Base-by-base conservation (phyloP, 2,329 filamentous ascomycete species). In the Dothidotthia symphoricarpi region DNA sequence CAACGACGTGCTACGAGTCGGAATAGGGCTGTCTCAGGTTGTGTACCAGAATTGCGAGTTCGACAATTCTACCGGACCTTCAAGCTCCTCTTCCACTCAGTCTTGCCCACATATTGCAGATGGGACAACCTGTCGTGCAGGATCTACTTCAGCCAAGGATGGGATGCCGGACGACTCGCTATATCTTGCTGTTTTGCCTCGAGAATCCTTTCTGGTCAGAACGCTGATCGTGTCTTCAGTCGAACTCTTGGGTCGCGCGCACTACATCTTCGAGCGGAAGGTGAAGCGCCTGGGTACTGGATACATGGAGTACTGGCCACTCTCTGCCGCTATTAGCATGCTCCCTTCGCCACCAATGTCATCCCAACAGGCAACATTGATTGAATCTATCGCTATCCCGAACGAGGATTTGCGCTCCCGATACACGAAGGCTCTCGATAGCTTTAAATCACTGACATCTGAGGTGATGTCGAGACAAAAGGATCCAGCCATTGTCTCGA, bases 301-400 rank as follows among this genome's bases (percentile, higher is more conserved):
- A 2, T 66, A 63, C 27, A 62, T 65, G 55, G 62, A 66, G 33
- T 63, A 52, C 37, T 66, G 60, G 54, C 43, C 64, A 7, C 40
- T 66, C 24, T 55, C 47, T n/a, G 55, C 63, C 13, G 58, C 58
- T 2, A 42, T 58, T 13, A 51, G 50, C 6, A 59, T 65, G 42
- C 53, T 66, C 12, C 63, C 62, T 3, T 33, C 43, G 14, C 29
- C 41, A 8, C 44, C 53, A 4, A 45, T 52, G 1, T 16, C 39
- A 1, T 35, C 40, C 10, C 17, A 39, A 17, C 45, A 46, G 5
- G 39, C 42, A 0, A 50, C 51, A 2, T 52, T 54, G 1, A 52
- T 45, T 9, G 44, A 50, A 12, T 53, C 47, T 1, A 37, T 32
- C 6, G 7, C 27, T 9, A 19, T 30, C 10, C 5, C 25, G 12